phyloP scores from a whole-genome alignment of 1,284 basidiomycete species.

The Sporisorium iseilematis-ciliati region DNA sequence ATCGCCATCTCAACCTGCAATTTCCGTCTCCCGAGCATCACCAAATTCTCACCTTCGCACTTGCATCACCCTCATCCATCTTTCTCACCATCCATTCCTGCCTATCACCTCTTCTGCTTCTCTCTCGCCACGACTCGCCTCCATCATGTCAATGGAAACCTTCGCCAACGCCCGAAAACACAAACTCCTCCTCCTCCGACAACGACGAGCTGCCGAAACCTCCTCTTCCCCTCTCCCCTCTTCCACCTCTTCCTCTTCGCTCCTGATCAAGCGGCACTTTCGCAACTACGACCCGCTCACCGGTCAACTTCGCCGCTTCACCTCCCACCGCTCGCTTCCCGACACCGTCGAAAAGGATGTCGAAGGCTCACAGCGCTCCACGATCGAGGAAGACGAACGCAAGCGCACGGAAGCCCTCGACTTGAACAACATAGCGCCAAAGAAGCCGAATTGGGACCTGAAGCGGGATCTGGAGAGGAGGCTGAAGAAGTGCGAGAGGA shows the following conservation, averaged over 20 bases:
- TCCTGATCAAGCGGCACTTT: conserved; percentile 63
- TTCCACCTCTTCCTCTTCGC: conserved; percentile 3
- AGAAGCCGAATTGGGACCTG: conserved; percentile 95
- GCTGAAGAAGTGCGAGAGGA: conserved; percentile 85
- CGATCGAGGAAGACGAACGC: conserved; percentile 86
- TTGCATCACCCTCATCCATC: too few relatives aligned
- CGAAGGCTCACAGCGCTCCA: conserved; percentile 83
- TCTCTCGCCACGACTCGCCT: not conserved
- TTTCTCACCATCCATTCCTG: not conserved
- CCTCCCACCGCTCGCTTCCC: conserved; percentile 75
- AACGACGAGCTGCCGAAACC: conserved; percentile 75
- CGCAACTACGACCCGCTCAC: conserved; percentile 69
- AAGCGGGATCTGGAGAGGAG: conserved; percentile 94
- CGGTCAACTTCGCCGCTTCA: conserved; percentile 66
- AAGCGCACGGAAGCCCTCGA: conserved; percentile 88
- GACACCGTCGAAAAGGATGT: conserved; percentile 91
- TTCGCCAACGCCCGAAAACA: conserved; percentile 87
- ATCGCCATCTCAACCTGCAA: not conserved
- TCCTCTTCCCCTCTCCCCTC: conserved; percentile 1
- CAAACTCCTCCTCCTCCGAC: conserved; percentile 83
- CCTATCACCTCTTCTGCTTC: too few relatives aligned
- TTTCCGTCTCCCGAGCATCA: conserved; percentile 16
- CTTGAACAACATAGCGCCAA: conserved; percentile 95
- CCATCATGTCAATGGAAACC: conserved; percentile 74
- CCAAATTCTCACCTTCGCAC: conserved; percentile 7